Base-by-base conservation (phyloP, 306 rosid genomes). In the Ormosia emarginata region DNA sequence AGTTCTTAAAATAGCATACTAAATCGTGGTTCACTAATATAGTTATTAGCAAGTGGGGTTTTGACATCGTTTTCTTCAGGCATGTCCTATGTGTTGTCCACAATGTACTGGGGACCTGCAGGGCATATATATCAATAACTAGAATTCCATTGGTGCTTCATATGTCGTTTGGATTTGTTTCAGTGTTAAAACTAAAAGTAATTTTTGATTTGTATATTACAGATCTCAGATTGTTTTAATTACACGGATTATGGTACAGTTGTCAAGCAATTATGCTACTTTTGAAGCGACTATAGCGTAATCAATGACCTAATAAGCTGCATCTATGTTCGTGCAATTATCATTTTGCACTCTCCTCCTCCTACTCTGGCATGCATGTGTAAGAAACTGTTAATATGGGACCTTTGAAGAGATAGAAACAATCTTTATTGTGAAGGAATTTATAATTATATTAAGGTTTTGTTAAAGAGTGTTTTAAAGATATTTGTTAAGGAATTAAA, bases 51-150 rank as follows among this genome's bases (percentile, higher is more conserved):
- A 39, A 37, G 55, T 55, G 3, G 50, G 65, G 43, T 3, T 24
- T 43, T 40, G 8, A 7, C 43, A 15, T 56, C 2, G 50, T 55
- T 58, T 11, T 75, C 17, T 12, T 7, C 5, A 41, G 43, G 32
- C 58, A 41, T 29, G 79, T 58, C 79, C 5, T 75, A 43, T 58
- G 4, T 41, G 79, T 29, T 75, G 69, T 75, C 69, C 32, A 24
- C n/a, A 53, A 34, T 56, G 13, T 3, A 29, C 36, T 3, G 40
- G 41, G 8, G 8, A 7, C 17, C 7, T 30, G 17, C n/a, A 2
- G 29, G 29, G 3, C 40, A 61, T 10, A 12, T 10, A 12, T 17
- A 24, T 39, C 36, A 29, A 55, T 18, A 30, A 37, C 17, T 40
- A 24, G 5, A 56, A 74, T 10, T 57, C 9, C 7, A 74, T 37